Base-by-base conservation (phyloP, 2,329 filamentous ascomycete genomes). In the Nannizziopsis arthrosporioides region DNA sequence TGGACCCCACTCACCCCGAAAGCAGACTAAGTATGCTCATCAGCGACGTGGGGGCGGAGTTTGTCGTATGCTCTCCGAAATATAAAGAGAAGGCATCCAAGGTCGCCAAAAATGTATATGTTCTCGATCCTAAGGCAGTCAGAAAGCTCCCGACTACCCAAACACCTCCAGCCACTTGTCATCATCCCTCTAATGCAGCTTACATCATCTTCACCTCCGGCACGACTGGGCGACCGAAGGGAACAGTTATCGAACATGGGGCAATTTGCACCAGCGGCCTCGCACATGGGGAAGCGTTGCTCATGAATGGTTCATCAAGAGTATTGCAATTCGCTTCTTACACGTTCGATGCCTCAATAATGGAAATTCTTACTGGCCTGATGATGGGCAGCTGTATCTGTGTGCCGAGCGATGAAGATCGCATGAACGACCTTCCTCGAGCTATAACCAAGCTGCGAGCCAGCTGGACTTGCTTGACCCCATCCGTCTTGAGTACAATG, bases 171-270 rank as follows among this genome's bases (percentile, higher is more conserved):
- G 42, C 42, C 1, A 54, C 47, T 1, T 30, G 36, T 18, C 39
- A 58, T 18, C 57, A 36, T 2, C 55, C 61, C 2, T 42, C 51
- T 1, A 64, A 63, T 45, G 59, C 62, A 15, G 79, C 80, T 0
- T 83, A 80, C 56, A 69, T 80, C 2, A 72, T 84, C 3, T 78
- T 82, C 52, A 76, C 74, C 0, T 75, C 74, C 2, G 75, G 76
- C 0, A 76, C 75, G 0, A 75, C 76, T 1, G 73, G 73, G 42
- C 72, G 70, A 44, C 75, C 77, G 0, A 78, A 78, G 49, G 80
- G 78, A 1, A 75, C 80, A 10, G 75, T 81, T 14, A 76, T 82
- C 51, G 76, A 75, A 6, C 81, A 85, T 55, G 66, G 66, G 0
- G 73, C 77, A 0, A 67, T 82, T 1, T 75, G 75, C 1, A 76